These are phyloP conservation scores for Vigna unguiculata DNA, from an alignment of 306 rosid species.

Conservation along the genomic window DNA sequence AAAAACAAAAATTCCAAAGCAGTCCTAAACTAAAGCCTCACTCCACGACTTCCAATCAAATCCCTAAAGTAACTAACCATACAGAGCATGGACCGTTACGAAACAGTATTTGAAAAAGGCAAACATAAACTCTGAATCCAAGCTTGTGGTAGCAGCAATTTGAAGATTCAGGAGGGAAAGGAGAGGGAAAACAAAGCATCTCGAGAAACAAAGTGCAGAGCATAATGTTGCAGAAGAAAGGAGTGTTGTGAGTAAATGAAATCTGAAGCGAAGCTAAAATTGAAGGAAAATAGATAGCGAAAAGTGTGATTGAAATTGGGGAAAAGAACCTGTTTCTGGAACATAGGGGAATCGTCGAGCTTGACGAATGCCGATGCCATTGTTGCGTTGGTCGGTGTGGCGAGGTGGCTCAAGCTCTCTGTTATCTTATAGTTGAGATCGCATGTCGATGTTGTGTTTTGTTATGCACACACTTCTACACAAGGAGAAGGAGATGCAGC, in stretches of 20 bases:
- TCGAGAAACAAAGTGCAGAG: neutral
- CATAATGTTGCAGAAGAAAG: neutral
- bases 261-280: neutral
- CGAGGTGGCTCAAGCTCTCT: slow-evolving; percentile 26
- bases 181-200: neutral
- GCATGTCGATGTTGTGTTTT: neutral
- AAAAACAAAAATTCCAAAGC: slow-evolving; percentile 26
- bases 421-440: slow-evolving; percentile 24
- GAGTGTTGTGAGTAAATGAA: neutral
- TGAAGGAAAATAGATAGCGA: neutral
- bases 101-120: slow-evolving; percentile 31
- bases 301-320: neutral
- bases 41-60: slow-evolving; percentile 14
- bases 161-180: neutral
- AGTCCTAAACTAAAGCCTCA: slow-evolving; percentile 18
- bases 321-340: slow-evolving; percentile 79
- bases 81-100: neutral
- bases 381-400: slow-evolving; percentile 16
- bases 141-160: slow-evolving; percentile 3
- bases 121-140: neutral
- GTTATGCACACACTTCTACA: neutral
- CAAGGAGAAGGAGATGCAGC: neutral
- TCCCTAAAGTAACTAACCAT: slow-evolving; percentile 1
- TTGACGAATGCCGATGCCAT: slow-evolving; percentile 87
- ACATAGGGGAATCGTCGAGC: slow-evolving; percentile 99